Base-by-base conservation (phyloP, 179 eudicot genomes). In the Patellifolia procumbens region DNA sequence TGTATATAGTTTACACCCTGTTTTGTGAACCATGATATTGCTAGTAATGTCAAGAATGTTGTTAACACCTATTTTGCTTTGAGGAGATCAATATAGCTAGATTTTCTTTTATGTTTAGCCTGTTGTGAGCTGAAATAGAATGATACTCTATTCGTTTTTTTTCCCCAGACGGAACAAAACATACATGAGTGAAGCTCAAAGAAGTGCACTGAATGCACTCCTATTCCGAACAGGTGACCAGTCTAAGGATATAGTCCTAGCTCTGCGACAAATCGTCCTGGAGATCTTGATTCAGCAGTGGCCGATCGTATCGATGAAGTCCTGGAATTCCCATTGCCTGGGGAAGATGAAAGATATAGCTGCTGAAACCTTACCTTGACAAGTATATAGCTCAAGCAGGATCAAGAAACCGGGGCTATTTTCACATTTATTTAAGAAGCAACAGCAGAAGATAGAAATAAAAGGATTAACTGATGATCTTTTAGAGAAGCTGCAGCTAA, bases 161-260 rank as follows among this genome's bases (percentile, higher is more conserved):
- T 37, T 64, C 71, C 8, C 16, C 89, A 94, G 98, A 85, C 90
- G 98, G 46, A 94, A 94, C 87, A 94, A 92, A 85, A 88, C 92
- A 28, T 92, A 94, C 72, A 94, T 94, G 98, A 94, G 98, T 85
- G 98, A 94, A 85, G 97, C 98, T 80, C 98, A 94, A 77, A 82
- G 98, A 79, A 94, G 98, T 83, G 98, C 98, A 49, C 91, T 94
- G 63, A 94, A 94, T 43, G 98, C 98, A 17, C 97, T 94, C 58
- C 85, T 94, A 68, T 92, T 89, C 76, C 92, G 98, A 46, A 94
- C 98, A 0, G 98, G 98, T 61, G 98, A 94, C 83, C 97, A 94
- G 73, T 94, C 98, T 12, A 94, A 90, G 81, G 98, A 94, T 79
- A 89, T 94, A 68, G 98, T 94, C 58, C 92, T 94, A 12, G 97